phyloP scores from a whole-genome alignment of 2,329 filamentous ascomycete species.

The Phialemonium atrogriseum region DNA sequence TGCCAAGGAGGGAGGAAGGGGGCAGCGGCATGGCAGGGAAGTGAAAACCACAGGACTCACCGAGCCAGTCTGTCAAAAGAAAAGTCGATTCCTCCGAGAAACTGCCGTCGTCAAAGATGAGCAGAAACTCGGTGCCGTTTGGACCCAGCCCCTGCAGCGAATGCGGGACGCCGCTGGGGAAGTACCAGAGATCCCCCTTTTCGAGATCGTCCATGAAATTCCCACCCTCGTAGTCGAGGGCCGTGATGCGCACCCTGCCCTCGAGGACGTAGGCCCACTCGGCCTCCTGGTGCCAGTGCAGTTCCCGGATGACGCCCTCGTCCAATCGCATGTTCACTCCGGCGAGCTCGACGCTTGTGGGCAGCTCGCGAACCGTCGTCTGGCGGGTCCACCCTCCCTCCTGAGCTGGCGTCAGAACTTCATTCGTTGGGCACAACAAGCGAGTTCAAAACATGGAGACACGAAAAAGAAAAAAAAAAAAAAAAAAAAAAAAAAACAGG shows the following conservation, averaged over 20 bases:
- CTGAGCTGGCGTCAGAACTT: too few species aligned
- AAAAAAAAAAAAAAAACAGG: conserved; percentile 13
- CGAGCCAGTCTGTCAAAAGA: conserved; percentile 64
- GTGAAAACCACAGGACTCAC: conserved; percentile 24
- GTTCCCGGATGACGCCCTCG: conserved; percentile 62
- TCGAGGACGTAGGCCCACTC: conserved; percentile 72
- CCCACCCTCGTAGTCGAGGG: conserved; percentile 65
- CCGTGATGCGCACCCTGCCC: conserved; percentile 62
- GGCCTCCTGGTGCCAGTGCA: conserved; percentile 76
- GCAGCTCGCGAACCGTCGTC: conserved; percentile 58
- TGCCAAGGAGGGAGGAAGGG: too few species aligned
- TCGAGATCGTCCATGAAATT: conserved; percentile 70
- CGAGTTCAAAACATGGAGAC: too few species aligned
- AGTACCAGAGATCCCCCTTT: conserved; percentile 75
- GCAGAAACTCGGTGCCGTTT: conserved; percentile 46
- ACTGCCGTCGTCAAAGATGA: conserved; percentile 39
- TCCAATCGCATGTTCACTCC: conserved; percentile 74
- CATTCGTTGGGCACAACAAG: too few species aligned
- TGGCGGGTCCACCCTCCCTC: conserved; percentile 72
- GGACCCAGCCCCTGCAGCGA: conserved; percentile 63
- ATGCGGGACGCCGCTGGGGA: conserved; percentile 69
- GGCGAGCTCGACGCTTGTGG: conserved; percentile 60
- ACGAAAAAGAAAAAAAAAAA: too few species aligned
- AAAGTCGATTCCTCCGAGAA: conserved; percentile 61
- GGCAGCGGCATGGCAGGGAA: background rate